Evolutionary conservation across 129 eudicot species (phyloP).

Genomic region (Apium graveolens): DNA sequence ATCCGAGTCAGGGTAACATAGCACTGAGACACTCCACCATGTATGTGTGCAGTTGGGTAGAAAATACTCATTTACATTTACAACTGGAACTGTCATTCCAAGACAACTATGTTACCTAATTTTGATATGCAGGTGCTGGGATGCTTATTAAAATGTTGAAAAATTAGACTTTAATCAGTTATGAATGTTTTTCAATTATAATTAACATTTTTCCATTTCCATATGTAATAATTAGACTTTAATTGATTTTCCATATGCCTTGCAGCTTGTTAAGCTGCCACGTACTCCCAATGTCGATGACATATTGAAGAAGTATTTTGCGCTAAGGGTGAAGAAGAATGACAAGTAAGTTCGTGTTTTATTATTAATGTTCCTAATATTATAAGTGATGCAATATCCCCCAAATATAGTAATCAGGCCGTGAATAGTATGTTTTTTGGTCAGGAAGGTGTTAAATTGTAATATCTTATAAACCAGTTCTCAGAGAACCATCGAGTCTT

Average conservation of each 20-base stretch:
- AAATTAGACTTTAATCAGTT: not conserved
- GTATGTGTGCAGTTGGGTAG: not conserved
- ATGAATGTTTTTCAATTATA: not conserved
- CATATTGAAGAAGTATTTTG: slow-evolving; percentile 48
- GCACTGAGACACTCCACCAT: no score
- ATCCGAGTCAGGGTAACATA: no score
- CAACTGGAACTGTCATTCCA: not conserved
- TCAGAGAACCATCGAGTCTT: no score
- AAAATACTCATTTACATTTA: not conserved
- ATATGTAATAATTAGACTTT: no score
- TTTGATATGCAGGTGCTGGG: not conserved
- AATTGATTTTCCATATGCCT: no score
- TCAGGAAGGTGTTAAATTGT: not conserved
- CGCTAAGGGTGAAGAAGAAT: slow-evolving; percentile 42
- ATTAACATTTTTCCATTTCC: not conserved
- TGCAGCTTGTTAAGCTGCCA: slow-evolving; percentile 78
- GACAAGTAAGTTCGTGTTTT: slow-evolving; percentile 42
- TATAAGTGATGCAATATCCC: not conserved
- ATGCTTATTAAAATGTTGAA: no score
- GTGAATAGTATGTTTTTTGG: not conserved
- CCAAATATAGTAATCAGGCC: not conserved
- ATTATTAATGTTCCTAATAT: slow-evolving; percentile 17
- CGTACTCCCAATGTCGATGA: slow-evolving; percentile 63
- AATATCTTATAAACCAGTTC: not conserved
- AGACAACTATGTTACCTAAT: not conserved